Percentiles rank a stretch among this genome's conserved stretches.
These are phyloP conservation scores for Hemerocallis citrina DNA, from an alignment of 106 monocot genomes.

Conservation along the genomic window DNA sequence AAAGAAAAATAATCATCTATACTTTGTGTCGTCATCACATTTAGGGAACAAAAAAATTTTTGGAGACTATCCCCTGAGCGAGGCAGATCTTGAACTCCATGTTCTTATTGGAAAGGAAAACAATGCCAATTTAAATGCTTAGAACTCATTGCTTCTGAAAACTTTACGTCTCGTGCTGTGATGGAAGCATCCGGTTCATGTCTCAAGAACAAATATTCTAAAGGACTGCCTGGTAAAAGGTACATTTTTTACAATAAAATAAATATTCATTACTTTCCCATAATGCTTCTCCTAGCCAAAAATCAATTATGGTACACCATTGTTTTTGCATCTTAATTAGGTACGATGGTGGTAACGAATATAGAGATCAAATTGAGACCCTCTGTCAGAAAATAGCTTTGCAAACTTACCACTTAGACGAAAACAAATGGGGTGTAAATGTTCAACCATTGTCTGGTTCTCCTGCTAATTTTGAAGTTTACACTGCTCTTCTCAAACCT, in stretches of 20 bases:
- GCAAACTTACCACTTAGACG: constrained; percentile 23
- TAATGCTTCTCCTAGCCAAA: not conserved
- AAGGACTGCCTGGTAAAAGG: too few species aligned
- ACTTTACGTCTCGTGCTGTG: constrained; percentile 37
- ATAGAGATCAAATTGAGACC: constrained; percentile 29
- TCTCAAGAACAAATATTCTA: constrained; percentile 28
- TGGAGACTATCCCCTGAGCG: too few species aligned
- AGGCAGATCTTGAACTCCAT: too few species aligned
- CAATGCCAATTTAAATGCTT: too few species aligned
- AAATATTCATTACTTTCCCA: not conserved
- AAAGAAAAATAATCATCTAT: too few species aligned
- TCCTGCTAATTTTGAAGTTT: constrained; percentile 41
- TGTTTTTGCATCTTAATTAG: constrained; percentile 3
- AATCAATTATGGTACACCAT: not conserved
- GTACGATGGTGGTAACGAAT: constrained; percentile 38
- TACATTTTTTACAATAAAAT: not conserved
- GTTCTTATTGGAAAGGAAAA: too few species aligned
- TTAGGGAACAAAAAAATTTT: too few species aligned
- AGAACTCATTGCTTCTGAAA: constrained; percentile 9
- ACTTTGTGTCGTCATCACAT: too few species aligned
- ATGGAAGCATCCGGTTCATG: constrained; percentile 45
- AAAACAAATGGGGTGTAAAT: constrained; percentile 35
- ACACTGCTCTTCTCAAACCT: constrained; percentile 32
- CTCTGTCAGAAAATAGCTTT: constrained; percentile 34
- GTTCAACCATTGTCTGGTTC: constrained; percentile 37